These are phyloP conservation scores for Berberis vulgaris DNA, from an alignment of 164 flowering plant genomes.

Conservation along the genomic window DNA sequence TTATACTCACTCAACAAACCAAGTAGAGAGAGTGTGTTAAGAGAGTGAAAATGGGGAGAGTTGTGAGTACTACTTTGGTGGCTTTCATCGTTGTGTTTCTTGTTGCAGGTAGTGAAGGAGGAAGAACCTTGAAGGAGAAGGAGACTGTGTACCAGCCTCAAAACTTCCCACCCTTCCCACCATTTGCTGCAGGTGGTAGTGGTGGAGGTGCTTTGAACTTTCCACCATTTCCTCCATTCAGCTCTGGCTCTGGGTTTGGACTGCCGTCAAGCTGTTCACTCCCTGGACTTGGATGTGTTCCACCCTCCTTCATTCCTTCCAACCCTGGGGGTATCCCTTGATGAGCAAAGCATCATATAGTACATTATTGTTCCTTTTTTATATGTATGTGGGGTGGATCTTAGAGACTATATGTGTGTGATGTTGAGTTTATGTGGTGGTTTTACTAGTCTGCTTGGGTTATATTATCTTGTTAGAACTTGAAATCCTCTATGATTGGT, in stretches of 20 bases:
- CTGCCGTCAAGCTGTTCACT: background rate
- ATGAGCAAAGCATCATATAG: background rate
- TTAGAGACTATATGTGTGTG: too few relatives aligned
- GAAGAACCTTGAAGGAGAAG: conserved; percentile 3
- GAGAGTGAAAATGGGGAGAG: conserved; percentile 2
- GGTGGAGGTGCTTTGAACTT: background rate
- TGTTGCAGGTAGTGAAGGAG: conserved; percentile 6
- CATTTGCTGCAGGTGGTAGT: conserved; percentile 1
- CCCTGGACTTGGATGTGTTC: conserved; percentile 2
- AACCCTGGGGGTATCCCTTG: background rate
- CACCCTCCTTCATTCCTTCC: background rate
- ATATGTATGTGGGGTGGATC: too few relatives aligned
- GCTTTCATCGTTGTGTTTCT: conserved; percentile 1
- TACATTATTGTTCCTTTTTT: too few relatives aligned
- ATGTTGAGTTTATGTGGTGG: too few relatives aligned
- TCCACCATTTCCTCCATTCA: background rate
- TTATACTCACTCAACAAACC: background rate
- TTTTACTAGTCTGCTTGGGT: too few relatives aligned
- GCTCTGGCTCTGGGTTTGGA: background rate
- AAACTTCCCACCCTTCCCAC: conserved; percentile 1
- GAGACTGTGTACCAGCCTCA: conserved; percentile 5
- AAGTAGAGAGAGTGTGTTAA: background rate
- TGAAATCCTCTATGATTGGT: too few relatives aligned
- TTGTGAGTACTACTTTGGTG: background rate
- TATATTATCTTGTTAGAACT: too few relatives aligned